These are phyloP conservation scores for Fusarium foetens DNA, from an alignment of 2,329 filamentous ascomycete genomes.

Conservation along the genomic window DNA sequence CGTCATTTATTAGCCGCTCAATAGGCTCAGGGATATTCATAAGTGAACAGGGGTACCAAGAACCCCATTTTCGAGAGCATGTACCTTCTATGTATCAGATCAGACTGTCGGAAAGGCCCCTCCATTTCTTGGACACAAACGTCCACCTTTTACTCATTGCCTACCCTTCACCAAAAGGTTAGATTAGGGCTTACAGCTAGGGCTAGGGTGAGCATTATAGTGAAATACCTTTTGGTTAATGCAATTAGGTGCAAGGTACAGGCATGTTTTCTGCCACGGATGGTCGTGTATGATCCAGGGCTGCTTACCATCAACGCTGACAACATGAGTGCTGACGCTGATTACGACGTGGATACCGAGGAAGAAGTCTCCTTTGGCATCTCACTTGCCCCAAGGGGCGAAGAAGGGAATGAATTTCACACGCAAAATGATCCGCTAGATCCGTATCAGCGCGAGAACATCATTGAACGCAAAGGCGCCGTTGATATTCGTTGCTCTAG, in stretches of 20 bases:
- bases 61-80: neutral
- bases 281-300: too few species aligned
- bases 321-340: neutral
- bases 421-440: conserved; percentile 12
- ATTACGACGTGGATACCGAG: neutral
- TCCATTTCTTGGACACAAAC: neutral
- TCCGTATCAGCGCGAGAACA: conserved; percentile 22
- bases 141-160: too few species aligned
- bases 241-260: too few species aligned
- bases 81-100: neutral
- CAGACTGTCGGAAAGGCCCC: neutral
- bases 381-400: neutral
- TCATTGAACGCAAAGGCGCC: conserved; percentile 6
- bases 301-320: too few species aligned
- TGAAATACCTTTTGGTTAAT: too few species aligned
- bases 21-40: neutral
- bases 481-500: conserved; percentile 19
- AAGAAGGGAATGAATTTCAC: conserved; percentile 20
- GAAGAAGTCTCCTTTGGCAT: neutral
- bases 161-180: too few species aligned
- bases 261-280: too few species aligned
- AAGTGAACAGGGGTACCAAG: neutral
- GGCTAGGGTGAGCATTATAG: too few species aligned
- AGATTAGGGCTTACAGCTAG: too few species aligned
- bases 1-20: neutral